A percentile compares a stretch with the other conserved stretches of the same genome.
Conservation (phyloP, 768 basidiomycete species). For the Podaxis rugospora region DNA sequence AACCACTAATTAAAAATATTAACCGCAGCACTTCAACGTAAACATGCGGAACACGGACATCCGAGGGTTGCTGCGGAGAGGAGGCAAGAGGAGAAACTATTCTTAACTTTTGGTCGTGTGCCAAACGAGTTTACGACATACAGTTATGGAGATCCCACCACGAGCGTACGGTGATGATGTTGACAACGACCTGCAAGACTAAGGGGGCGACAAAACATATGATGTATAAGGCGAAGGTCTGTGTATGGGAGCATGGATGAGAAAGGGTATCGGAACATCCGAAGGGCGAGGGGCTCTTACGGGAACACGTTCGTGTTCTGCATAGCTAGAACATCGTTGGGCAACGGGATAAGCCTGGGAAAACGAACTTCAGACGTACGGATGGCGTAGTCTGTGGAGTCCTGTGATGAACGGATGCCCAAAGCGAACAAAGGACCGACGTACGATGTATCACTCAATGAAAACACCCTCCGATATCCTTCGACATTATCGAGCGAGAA, state of each 20-base stretch:
- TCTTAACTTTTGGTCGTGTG: background rate
- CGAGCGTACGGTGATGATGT: conserved; percentile 67
- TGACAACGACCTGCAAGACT: conserved; percentile 63
- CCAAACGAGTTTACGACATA: conserved; percentile 17
- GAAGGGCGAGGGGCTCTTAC: conserved; percentile 33
- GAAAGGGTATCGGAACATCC: conserved; percentile 6
- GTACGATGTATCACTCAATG: conserved; percentile 71
- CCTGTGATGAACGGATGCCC: conserved; percentile 16
- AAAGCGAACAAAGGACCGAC: conserved; percentile 20
- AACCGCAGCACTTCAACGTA: conserved; percentile 4
- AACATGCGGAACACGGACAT: conserved; percentile 23
- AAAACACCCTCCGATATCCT: conserved; percentile 77
- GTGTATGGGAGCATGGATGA: background rate
- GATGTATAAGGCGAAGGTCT: conserved; percentile 47
- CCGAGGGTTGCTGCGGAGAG: conserved; percentile 33
- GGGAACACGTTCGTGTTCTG: conserved; percentile 75
- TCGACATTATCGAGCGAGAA: conserved; percentile 59
- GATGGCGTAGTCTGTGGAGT: conserved; percentile 31
- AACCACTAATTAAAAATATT: conserved; percentile 41
- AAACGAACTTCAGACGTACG: conserved; percentile 26
- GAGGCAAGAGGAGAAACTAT: background rate
- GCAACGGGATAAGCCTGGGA: background rate
- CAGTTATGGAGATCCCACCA: conserved; percentile 89
- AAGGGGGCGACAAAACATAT: conserved; percentile 64
- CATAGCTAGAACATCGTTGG: conserved; percentile 40